These are phyloP conservation scores for Knoxia roxburghii DNA, from an alignment of 257 asterid genomes.

Conservation along the genomic window DNA sequence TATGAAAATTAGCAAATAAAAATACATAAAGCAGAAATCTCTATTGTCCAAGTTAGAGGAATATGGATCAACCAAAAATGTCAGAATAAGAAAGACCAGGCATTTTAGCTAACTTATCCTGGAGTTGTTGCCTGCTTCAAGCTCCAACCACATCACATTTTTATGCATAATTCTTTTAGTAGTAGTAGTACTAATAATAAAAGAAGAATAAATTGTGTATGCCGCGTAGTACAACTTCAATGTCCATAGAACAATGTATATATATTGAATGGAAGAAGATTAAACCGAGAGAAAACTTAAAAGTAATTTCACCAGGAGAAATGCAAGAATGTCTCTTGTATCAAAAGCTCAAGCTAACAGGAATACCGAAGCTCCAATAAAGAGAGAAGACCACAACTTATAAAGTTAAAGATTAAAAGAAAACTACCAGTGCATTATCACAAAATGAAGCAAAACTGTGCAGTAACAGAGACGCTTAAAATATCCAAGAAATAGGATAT, in stretches of 20 bases:
- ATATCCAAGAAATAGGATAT: not conserved
- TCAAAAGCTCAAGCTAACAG: not conserved
- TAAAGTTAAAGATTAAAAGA: not conserved
- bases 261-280: not conserved
- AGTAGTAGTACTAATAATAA: too few species aligned
- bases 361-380: not conserved
- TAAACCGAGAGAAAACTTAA: not conserved
- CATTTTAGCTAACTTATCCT: not conserved
- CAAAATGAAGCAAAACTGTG: not conserved
- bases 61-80: too few species aligned
- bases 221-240: too few species aligned
- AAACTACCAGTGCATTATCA: not conserved
- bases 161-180: too few species aligned
- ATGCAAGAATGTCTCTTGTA: not conserved
- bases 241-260: not conserved
- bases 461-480: not conserved
- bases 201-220: too few species aligned
- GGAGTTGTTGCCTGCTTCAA: not conserved
- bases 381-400: not conserved
- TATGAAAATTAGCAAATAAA: not conserved
- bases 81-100: not conserved
- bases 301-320: not conserved
- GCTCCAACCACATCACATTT: too few species aligned
- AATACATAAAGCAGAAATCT: not conserved
- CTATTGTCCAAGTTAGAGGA: not conserved